Percentiles rank a stretch among this genome's conserved stretches.
phyloP scores from a whole-genome alignment of 2,329 filamentous ascomycete genomes.

The Colletotrichum eremochloae region DNA sequence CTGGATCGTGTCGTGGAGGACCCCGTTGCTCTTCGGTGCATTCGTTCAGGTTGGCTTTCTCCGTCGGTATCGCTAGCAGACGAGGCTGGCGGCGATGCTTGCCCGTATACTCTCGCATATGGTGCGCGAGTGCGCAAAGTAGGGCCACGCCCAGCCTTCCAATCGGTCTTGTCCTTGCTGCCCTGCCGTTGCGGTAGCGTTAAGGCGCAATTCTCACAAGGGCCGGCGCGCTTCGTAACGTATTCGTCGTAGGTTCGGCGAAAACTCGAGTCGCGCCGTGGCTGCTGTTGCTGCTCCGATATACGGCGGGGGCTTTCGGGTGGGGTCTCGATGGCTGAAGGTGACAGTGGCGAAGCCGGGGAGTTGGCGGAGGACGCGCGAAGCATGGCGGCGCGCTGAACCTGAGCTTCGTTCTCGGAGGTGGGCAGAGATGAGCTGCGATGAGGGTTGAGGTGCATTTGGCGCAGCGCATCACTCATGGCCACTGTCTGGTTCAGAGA shows the following conservation, averaged over 20 bases:
- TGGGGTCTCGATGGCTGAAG: constrained; percentile 67
- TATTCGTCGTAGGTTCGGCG: constrained; percentile 74
- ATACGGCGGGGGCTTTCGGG: constrained; percentile 67
- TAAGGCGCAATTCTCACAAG: constrained; percentile 78
- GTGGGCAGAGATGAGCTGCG: constrained; percentile 59
- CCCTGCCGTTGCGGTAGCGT: constrained; percentile 68
- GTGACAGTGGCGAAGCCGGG: constrained; percentile 48
- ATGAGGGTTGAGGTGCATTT: constrained; percentile 58
- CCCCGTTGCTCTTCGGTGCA: constrained; percentile 58
- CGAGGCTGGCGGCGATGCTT: constrained; percentile 64
- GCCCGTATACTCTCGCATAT: constrained; percentile 70
- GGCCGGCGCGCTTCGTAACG: constrained; percentile 73
- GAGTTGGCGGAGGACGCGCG: constrained; percentile 54
- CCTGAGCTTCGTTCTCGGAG: constrained; percentile 60
- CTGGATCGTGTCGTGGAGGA: constrained; percentile 67
- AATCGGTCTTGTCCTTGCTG: constrained; percentile 44
- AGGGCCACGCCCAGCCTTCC: constrained; percentile 61
- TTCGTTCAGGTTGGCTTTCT: constrained; percentile 60
- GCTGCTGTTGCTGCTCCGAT: constrained; percentile 51
- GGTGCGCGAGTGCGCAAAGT: constrained; percentile 72
- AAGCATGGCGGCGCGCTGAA: constrained; percentile 57
- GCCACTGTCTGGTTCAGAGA: constrained; percentile 48
- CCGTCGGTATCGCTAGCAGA: constrained; percentile 64
- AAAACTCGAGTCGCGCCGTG: constrained; percentile 70
- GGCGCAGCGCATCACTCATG: constrained; percentile 62